These are phyloP conservation scores for Aureococcus anophagefferens DNA, from an alignment of 108 stramenopile species.

Conservation along the genomic window DNA sequence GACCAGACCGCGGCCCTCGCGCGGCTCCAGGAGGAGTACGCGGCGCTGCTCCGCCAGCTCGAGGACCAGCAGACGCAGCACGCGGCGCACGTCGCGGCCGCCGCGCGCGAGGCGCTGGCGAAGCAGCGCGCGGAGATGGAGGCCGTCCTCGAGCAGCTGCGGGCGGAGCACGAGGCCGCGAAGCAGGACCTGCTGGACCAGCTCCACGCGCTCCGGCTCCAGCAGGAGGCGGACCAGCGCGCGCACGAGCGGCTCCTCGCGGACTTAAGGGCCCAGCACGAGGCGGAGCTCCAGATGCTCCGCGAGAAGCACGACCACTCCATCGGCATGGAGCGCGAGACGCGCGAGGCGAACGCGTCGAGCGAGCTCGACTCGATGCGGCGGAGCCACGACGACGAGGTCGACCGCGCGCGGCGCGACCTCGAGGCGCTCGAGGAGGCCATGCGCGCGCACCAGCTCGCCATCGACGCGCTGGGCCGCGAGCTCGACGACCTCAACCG, in stretches of 20 bases:
- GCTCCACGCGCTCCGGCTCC: too few relatives aligned
- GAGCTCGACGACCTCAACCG: too few relatives aligned
- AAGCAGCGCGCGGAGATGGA: background rate
- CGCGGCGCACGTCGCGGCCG: background rate
- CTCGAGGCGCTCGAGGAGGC: too few relatives aligned
- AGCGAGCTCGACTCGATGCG: background rate
- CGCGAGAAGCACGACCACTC: too few relatives aligned
- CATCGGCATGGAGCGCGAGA: background rate
- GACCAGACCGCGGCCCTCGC: background rate
- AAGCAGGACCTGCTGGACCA: too few relatives aligned
- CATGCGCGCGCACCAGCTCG: too few relatives aligned
- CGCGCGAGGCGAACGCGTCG: background rate
- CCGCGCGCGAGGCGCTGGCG: background rate
- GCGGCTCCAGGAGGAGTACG: background rate
- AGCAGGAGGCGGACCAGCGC: too few relatives aligned
- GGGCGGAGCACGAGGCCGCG: background rate
- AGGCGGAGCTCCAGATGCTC: too few relatives aligned
- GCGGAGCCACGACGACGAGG: background rate
- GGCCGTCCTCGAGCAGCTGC: background rate
- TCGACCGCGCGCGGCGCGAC: background rate
- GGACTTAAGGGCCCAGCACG: background rate
- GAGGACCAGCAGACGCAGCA: background rate
- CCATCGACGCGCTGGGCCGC: too few relatives aligned
- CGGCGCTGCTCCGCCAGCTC: background rate
- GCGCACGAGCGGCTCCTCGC: background rate